phyloP scores from a whole-genome alignment of 257 asterid species.

The Rhazya stricta region DNA sequence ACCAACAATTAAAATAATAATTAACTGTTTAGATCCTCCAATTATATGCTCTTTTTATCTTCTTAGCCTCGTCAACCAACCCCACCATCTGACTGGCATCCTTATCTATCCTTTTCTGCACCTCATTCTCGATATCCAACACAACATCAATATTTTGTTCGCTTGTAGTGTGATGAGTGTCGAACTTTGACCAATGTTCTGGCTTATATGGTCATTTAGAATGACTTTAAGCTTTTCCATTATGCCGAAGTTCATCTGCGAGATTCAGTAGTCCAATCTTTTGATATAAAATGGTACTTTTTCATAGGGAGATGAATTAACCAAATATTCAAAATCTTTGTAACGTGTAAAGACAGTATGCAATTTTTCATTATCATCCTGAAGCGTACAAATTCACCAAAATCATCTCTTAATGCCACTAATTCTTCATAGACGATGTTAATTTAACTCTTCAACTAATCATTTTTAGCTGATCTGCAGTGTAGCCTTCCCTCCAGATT shows the following conservation, averaged over 20 bases:
- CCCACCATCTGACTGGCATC: not conserved
- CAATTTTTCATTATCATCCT: not conserved
- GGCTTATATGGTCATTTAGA: not conserved
- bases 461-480: not conserved
- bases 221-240: not conserved
- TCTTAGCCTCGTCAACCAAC: not conserved
- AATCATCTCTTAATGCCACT: not conserved
- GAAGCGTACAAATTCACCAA: not conserved
- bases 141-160: not conserved
- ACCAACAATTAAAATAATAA: conserved; percentile 12
- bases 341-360: not conserved
- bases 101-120: no score
- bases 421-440: not conserved
- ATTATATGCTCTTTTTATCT: not conserved
- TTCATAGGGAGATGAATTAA: not conserved
- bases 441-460: not conserved
- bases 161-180: not conserved
- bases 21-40: not conserved
- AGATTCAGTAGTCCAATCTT: not conserved
- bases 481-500: not conserved
- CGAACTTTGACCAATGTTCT: not conserved
- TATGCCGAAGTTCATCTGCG: not conserved
- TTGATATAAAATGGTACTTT: not conserved
- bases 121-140: not conserved
- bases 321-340: not conserved